Evolutionary conservation across 2,329 filamentous ascomycete species (phyloP).

Genomic region (Volutella citrinella): DNA sequence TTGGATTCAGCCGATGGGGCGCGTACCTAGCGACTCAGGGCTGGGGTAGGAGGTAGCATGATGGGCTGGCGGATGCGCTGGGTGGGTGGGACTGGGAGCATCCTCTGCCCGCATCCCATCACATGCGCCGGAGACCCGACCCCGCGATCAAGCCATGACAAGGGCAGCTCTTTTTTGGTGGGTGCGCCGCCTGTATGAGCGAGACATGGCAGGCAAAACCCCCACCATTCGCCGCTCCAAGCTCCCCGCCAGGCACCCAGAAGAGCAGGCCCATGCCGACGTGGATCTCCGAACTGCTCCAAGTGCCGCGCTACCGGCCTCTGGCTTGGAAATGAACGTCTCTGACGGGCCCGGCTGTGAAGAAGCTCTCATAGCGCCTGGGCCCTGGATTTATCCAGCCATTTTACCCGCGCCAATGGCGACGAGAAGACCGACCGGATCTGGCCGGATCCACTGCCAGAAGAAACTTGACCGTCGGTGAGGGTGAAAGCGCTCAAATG

Average conservation of each 20-base stretch:
- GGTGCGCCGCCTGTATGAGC: background rate
- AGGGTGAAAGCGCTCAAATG: background rate
- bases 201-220: background rate
- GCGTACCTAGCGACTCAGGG: too few relatives aligned
- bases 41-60: too few relatives aligned
- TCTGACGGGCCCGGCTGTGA: background rate
- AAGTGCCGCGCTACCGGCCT: conserved; percentile 14
- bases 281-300: background rate
- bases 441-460: conserved; percentile 2
- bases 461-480: conserved; percentile 2
- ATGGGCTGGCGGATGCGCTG: too few relatives aligned
- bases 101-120: too few relatives aligned
- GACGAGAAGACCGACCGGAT: background rate
- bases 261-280: too few relatives aligned
- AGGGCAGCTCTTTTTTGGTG: background rate
- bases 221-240: background rate
- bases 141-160: background rate
- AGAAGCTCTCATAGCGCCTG: background rate
- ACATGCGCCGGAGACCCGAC: too few relatives aligned
- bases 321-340: conserved; percentile 6
- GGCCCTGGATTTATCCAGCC: conserved; percentile 9
- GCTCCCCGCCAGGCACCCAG: too few relatives aligned
- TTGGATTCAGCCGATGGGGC: too few relatives aligned
- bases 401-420: conserved; percentile 16
- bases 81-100: too few relatives aligned